Base-by-base conservation (phyloP, 2,329 filamentous ascomycete species). In the Neonectria faginata region DNA sequence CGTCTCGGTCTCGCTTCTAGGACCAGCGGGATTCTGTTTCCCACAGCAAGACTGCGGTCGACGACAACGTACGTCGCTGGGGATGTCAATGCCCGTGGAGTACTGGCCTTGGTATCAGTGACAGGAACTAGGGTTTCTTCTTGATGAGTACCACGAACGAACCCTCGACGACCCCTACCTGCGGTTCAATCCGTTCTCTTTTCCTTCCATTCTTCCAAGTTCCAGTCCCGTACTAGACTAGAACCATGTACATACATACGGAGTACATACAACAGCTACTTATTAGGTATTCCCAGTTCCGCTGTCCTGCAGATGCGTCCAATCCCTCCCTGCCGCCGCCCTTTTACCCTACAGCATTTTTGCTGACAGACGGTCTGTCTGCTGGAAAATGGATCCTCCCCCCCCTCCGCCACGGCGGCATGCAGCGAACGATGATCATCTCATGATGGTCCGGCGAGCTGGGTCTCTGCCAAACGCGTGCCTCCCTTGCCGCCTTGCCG, bases 381-480 rank as follows among this genome's bases (percentile, higher is more conserved):
- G 41, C 52, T 52, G 36, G 29, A 57, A 44, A 51, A 62, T 57
- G 59, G 59, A 57, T 33, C 33, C 29, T 20, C 33, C 29, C 31
- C 22, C 52, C 52, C 39, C 11, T 31, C 62, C 29, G 54, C 60
- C 61, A 60, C 67, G 29, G 58, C 67, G 29, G 58, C 63, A 44
- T 69, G 65, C 66, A 70, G 69, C 60, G 64, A 67, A 73, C 67
- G 69, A 70, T 70, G 57, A 72, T 74, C 72, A 72, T 70, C 70
- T 70, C 61, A 74, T 74, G 66, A 74, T 73, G 65, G 62, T 57
- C 53, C 68, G 62, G 50, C 68, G 62, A 64, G 64, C 62, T 62
- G 60, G 67, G 57, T 62, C 65, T 64, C 60, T 60, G 48, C 42
- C 53, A 62, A 65, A 57, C 64, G 54, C 67, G 56, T 57, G 54